phyloP scores from a whole-genome alignment of 208 protist genomes.

The Sergeia podlipaevii region DNA sequence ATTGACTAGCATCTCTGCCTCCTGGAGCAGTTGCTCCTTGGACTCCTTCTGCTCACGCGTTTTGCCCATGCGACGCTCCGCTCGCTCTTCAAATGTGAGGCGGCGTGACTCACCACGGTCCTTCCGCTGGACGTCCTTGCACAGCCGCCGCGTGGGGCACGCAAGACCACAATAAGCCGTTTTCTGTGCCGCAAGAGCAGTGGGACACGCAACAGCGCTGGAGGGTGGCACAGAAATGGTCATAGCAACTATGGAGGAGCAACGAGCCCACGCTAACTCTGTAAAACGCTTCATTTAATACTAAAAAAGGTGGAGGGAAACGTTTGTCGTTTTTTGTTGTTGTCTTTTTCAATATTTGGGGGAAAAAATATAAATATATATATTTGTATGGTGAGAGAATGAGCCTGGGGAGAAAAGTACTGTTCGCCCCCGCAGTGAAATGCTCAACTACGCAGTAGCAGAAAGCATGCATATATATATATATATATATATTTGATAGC shows the following conservation, averaged over 20 bases:
- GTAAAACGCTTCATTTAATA: too few relatives aligned
- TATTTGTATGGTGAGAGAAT: too few relatives aligned
- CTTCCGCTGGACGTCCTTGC: conserved; percentile 61
- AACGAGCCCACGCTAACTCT: too few relatives aligned
- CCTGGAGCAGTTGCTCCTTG: conserved; percentile 60
- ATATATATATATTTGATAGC: too few relatives aligned
- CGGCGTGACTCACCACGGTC: conserved; percentile 72
- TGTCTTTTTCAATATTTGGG: too few relatives aligned
- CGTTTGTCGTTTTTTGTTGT: not conserved
- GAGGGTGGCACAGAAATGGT: too few relatives aligned
- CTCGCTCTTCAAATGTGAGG: conserved; percentile 81
- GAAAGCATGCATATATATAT: too few relatives aligned
- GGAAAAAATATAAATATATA: too few relatives aligned
- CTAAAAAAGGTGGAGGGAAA: not conserved
- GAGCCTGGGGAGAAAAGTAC: too few relatives aligned
- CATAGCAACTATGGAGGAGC: too few relatives aligned
- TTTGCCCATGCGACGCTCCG: conserved; percentile 74
- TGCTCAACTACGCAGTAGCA: too few relatives aligned
- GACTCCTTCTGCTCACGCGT: conserved; percentile 49
- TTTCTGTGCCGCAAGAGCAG: not conserved
- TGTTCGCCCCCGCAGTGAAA: too few relatives aligned
- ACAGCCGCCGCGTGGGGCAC: conserved; percentile 10
- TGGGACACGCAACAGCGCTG: not conserved
- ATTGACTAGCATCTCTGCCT: conserved; percentile 58
- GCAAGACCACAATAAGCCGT: not conserved